Evolutionary conservation across 2,329 filamentous ascomycete species (phyloP), one percentile per base, ranked within the genome.

Genomic region (Colletotrichum acutatum): DNA sequence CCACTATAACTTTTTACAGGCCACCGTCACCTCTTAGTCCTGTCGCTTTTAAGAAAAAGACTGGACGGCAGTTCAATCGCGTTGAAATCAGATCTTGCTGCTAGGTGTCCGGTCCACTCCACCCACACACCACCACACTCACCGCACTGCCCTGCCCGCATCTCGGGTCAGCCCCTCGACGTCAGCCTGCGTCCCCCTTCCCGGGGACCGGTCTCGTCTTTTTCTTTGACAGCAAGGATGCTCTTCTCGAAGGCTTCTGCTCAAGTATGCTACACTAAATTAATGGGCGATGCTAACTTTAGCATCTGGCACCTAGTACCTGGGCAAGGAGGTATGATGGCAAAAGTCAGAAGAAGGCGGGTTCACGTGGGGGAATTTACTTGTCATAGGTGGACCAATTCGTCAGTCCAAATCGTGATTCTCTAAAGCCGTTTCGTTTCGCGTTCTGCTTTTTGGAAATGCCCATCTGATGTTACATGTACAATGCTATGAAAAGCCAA

Each of bases 391-490:
- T 49, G 19, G 42, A 69, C 56, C 22, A 71, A 42, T 53, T 24
- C 60, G 61, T 28, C 66, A 71, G 71, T 66, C 66, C 71, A 74
- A 49, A 64, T 74, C 62, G 49, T 74, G 54, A 74, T 72, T 72
- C 70, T 74, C 73, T 74, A 71, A 64, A 74, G 66, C 70, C 71
- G 32, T 66, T 49, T 30, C 62, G 61, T 73, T 71, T 60, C 66
- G 67, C 49, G 30, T 28, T 71, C 56, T 74, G 46, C 66, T 74
- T 74, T 74, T 74, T 42, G 14, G 34, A 54, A 57, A 69, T 70
- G 63, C 59, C 65, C 70, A 32, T 71, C 61, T 76, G 74, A 69
- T 76, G 72, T 74, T 76, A 76, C 74, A 76, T 75, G 66, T 75
- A 75, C 74, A 75, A 72, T 74, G 63, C 62, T 74, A 74, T 58